Evolutionary conservation across 2,329 filamentous ascomycete genomes (phyloP).

Genomic region (Geosmithia morbida): DNA sequence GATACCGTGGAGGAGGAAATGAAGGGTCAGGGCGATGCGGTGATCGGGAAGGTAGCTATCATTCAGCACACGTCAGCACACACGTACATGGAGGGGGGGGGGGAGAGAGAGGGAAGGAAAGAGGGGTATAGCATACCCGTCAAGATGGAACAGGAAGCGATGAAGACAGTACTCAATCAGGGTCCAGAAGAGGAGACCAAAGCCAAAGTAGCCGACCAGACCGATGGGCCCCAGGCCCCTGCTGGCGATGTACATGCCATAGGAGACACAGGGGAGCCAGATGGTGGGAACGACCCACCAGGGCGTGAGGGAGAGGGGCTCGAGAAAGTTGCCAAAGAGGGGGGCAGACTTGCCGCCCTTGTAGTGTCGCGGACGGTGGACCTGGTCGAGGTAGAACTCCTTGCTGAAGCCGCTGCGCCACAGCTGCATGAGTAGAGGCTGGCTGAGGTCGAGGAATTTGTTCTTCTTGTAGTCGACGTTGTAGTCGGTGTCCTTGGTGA

Average conservation of each 20-base stretch:
- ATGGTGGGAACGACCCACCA: slow-evolving; percentile 81
- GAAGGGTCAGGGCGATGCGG: slow-evolving; percentile 66
- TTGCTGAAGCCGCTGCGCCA: slow-evolving; percentile 83
- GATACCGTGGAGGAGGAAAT: slow-evolving; percentile 92
- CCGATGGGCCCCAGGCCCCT: slow-evolving; percentile 40
- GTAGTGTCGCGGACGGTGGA: slow-evolving; percentile 92
- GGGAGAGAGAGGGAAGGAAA: neutral
- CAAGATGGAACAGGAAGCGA: slow-evolving; percentile 85
- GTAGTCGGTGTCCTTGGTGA: slow-evolving; percentile 73
- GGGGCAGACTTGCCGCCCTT: slow-evolving; percentile 85
- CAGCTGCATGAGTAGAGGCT: slow-evolving; percentile 74
- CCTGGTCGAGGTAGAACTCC: slow-evolving; percentile 92
- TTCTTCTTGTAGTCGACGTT: slow-evolving; percentile 67
- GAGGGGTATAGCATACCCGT: slow-evolving; percentile 52
- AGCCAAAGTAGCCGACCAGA: slow-evolving; percentile 47
- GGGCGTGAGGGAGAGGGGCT: slow-evolving; percentile 86
- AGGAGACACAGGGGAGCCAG: slow-evolving; percentile 72
- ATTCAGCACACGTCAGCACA: neutral
- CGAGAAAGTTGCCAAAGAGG: slow-evolving; percentile 95
- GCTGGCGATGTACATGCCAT: slow-evolving; percentile 53
- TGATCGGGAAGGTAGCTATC: slow-evolving; percentile 78
- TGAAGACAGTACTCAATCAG: slow-evolving; percentile 82
- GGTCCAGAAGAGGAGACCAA: slow-evolving; percentile 72
- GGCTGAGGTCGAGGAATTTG: slow-evolving; percentile 85
- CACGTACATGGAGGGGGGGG: slow-evolving; percentile 11